A percentile compares a stretch with the other conserved stretches of the same genome.
Conservation (phyloP, 2,329 filamentous ascomycete species). For the Stenocarpella maydis region DNA sequence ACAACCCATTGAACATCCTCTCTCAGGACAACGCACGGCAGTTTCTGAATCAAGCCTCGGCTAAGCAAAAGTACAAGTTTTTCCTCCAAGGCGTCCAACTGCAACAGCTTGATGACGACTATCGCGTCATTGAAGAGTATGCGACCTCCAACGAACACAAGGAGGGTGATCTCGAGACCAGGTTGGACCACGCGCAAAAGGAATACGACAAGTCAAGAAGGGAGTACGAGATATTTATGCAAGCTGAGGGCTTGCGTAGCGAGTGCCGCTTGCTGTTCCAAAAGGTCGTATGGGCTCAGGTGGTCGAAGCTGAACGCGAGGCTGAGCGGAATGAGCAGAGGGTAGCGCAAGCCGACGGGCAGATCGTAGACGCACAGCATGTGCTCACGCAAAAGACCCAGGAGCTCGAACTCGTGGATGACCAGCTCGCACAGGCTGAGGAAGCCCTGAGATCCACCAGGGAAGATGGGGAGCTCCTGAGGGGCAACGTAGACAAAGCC, state of each 20-base stretch:
- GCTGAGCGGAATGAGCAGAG: constrained; percentile 50
- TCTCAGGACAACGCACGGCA: constrained; percentile 95
- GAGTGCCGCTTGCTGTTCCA: constrained; percentile 66
- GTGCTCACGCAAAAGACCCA: constrained; percentile 56
- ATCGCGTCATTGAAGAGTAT: constrained; percentile 81
- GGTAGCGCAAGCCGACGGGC: constrained; percentile 48
- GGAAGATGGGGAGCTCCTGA: constrained; percentile 53
- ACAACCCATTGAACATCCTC: constrained; percentile 95
- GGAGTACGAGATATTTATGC: constrained; percentile 70
- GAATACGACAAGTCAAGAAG: constrained; percentile 68
- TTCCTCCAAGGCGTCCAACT: constrained; percentile 95
- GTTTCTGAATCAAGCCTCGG: constrained; percentile 86
- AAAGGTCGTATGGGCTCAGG: constrained; percentile 88
- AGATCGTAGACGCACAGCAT: constrained; percentile 53
- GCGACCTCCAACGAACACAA: constrained; percentile 76
- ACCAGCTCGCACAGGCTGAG: constrained; percentile 54
- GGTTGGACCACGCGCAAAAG: constrained; percentile 67
- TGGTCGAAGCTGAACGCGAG: constrained; percentile 74
- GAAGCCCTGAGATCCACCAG: constrained; percentile 56
- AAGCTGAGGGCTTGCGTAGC: constrained; percentile 70
- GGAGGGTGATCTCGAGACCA: constrained; percentile 66
- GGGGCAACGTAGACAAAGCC: constrained; percentile 55
- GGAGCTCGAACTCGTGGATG: constrained; percentile 49
- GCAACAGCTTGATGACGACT: constrained; percentile 91
- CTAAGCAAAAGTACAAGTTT: constrained; percentile 91